phyloP scores from a whole-genome alignment of 176 grass and related monocot species.

The Dendrocalamus sinicus region DNA sequence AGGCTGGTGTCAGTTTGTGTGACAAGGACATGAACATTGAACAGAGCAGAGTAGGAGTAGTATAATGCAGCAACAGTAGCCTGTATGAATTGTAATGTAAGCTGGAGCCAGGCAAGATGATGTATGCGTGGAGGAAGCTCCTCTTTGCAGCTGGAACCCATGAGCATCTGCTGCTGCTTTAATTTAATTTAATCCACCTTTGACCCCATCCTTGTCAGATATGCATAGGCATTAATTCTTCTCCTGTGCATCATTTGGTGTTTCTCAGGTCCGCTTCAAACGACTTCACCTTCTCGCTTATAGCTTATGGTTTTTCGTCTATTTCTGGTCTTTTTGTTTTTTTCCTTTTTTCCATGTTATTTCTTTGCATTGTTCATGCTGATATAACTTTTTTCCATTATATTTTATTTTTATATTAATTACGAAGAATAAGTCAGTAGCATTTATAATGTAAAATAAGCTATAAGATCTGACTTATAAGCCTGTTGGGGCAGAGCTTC shows the following conservation, averaged over 20 bases:
- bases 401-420: too few relatives aligned
- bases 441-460: too few relatives aligned
- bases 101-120: constrained; percentile 57
- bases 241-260: constrained; percentile 43
- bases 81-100: constrained; percentile 13
- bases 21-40: constrained; percentile 20
- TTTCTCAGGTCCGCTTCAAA: not conserved
- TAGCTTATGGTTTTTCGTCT: too few relatives aligned
- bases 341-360: too few relatives aligned
- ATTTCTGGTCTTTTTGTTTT: too few relatives aligned
- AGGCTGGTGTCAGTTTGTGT: not conserved
- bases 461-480: too few relatives aligned
- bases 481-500: not conserved
- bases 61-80: constrained; percentile 5
- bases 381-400: too few relatives aligned
- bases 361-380: too few relatives aligned
- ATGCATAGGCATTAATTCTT: constrained; percentile 40
- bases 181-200: constrained; percentile 28
- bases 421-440: too few relatives aligned
- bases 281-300: not conserved
- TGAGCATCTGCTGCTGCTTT: constrained; percentile 39
- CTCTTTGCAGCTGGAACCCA: constrained; percentile 57
- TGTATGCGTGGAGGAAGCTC: not conserved
- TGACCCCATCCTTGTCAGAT: constrained; percentile 56
- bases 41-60: not conserved